Evolutionary conservation across 2,329 filamentous ascomycete species (phyloP).

Genomic region (Aspergillus sp.): DNA sequence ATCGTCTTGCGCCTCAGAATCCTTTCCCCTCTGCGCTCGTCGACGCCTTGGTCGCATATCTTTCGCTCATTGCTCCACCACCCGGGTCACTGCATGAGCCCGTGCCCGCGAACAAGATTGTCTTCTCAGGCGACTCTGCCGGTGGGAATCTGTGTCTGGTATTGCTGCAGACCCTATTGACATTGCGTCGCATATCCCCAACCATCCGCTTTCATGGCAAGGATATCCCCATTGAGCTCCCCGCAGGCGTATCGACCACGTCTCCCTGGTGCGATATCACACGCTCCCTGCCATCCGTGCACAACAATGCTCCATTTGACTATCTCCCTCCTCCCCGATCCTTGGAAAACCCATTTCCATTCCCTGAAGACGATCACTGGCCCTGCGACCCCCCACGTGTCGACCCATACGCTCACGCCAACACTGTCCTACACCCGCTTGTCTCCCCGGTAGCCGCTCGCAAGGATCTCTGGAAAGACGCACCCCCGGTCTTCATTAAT

Average conservation of each 20-base stretch:
- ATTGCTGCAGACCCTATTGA: slow-evolving; percentile 40
- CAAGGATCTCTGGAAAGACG: slow-evolving; percentile 34
- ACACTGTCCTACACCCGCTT: slow-evolving; percentile 35
- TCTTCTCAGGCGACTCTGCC: slow-evolving; percentile 44
- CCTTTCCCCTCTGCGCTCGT: slow-evolving; percentile 45
- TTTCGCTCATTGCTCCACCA: slow-evolving; percentile 43
- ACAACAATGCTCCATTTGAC: slow-evolving; percentile 35
- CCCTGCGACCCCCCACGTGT: slow-evolving; percentile 38
- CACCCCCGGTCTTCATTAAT: slow-evolving; percentile 38
- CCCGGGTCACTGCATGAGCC: slow-evolving; percentile 38
- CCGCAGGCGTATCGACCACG: slow-evolving; percentile 33
- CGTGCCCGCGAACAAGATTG: slow-evolving; percentile 39
- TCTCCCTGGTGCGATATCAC: slow-evolving; percentile 42
- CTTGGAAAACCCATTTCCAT: slow-evolving; percentile 19
- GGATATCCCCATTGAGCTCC: slow-evolving; percentile 35
- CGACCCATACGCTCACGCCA: slow-evolving; percentile 38
- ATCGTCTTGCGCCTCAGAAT: slow-evolving; percentile 44
- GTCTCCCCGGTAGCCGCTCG: slow-evolving; percentile 34
- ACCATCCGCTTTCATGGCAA: slow-evolving; percentile 37
- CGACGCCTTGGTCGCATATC: slow-evolving; percentile 44
- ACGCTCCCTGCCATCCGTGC: slow-evolving; percentile 37
- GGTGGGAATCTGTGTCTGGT: slow-evolving; percentile 40
- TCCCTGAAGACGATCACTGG: slow-evolving; percentile 35
- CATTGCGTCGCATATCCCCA: slow-evolving; percentile 29
- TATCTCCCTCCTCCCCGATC: slow-evolving; percentile 30